These are phyloP conservation scores for Stentor roeselii DNA, from an alignment of 73 alveolate genomes.

Conservation along the genomic window DNA sequence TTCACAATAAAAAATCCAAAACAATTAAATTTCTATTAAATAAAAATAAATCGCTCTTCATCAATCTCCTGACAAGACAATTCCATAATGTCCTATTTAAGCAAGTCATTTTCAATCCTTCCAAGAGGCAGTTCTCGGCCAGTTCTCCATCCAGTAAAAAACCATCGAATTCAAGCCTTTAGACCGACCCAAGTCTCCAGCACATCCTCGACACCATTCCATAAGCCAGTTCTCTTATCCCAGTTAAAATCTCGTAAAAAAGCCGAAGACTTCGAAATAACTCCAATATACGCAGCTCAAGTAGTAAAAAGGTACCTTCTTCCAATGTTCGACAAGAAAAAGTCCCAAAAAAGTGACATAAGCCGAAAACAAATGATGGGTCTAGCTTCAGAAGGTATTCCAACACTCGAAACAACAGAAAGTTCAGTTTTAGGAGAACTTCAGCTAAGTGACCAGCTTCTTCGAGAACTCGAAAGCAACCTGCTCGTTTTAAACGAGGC, in stretches of 20 bases:
- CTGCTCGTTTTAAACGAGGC: background rate
- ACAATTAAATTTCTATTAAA: too few species aligned
- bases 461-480: constrained; percentile 3
- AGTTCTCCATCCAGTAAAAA: background rate
- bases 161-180: background rate
- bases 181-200: background rate
- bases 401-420: constrained; percentile 9
- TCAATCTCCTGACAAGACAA: too few species aligned
- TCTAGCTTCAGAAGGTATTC: background rate
- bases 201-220: background rate
- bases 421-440: constrained; percentile 58
- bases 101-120: background rate
- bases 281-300: constrained; percentile 32
- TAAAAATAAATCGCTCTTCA: too few species aligned
- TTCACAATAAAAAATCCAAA: too few species aligned
- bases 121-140: background rate
- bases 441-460: constrained; percentile 46
- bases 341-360: background rate
- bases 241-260: background rate
- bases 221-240: background rate
- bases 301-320: constrained; percentile 40
- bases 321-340: constrained; percentile 36
- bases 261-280: background rate
- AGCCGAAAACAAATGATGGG: background rate
- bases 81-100: background rate